A percentile compares a stretch with the other conserved stretches of the same genome.
Conservation (phyloP, 345 rosid genomes). For the Euphorbia peplus region DNA sequence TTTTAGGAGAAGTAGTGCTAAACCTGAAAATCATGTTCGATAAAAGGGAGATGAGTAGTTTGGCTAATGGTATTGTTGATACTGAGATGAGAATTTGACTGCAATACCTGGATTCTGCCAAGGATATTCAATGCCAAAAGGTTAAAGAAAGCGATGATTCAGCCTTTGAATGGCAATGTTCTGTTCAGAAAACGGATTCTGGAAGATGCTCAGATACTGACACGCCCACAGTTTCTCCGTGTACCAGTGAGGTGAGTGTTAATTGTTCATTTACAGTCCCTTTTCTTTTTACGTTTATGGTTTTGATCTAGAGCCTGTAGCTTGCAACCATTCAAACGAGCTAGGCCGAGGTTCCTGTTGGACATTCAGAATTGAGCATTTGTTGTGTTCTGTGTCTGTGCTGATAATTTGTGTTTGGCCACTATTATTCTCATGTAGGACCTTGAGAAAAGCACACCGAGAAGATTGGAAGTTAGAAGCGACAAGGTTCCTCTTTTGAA, state of each 20-base stretch:
- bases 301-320: too few relatives aligned
- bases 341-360: too few relatives aligned
- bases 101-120: slow-evolving; percentile 45
- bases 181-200: slow-evolving; percentile 21
- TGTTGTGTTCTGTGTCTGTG: too few relatives aligned
- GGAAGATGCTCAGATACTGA: slow-evolving; percentile 34
- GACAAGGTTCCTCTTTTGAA: slow-evolving; percentile 54
- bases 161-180: slow-evolving; percentile 19
- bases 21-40: slow-evolving; percentile 49
- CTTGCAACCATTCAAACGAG: too few relatives aligned
- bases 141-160: slow-evolving; percentile 24
- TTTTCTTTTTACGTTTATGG: too few relatives aligned
- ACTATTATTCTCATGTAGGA: slow-evolving; percentile 40
- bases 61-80: slow-evolving; percentile 29
- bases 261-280: not conserved
- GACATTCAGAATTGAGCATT: not conserved
- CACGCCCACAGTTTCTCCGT: slow-evolving; percentile 32
- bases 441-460: slow-evolving; percentile 30
- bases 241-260: slow-evolving; percentile 45
- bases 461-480: slow-evolving; percentile 22
- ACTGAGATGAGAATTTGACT: slow-evolving; percentile 42
- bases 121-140: slow-evolving; percentile 32
- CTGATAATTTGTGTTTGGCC: too few relatives aligned
- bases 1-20: slow-evolving; percentile 51
- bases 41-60: slow-evolving; percentile 31